Conservation (phyloP, 805 yeast species). For the Candida ipomoeae region DNA sequence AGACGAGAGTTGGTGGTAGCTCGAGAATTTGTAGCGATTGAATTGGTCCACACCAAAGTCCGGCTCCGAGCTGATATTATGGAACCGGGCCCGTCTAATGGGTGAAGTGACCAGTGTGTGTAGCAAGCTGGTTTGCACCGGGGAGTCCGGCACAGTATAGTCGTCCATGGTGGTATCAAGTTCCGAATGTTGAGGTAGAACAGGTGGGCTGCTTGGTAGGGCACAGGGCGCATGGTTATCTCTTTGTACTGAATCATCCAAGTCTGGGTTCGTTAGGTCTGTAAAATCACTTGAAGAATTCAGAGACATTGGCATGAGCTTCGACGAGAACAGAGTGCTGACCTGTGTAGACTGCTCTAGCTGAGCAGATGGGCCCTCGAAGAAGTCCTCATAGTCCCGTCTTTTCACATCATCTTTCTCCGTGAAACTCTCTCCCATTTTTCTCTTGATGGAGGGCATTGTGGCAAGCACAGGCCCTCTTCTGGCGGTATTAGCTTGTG, state of each 20-base stretch:
- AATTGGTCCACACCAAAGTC: slow-evolving; percentile 52
- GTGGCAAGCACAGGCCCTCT: slow-evolving; percentile 20
- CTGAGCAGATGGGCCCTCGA: neutral
- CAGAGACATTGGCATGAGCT: neutral
- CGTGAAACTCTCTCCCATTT: slow-evolving; percentile 41
- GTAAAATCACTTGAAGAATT: neutral
- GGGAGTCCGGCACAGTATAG: slow-evolving; percentile 27
- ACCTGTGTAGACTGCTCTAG: neutral
- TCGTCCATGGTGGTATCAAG: slow-evolving; percentile 26
- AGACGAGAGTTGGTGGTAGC: slow-evolving; percentile 27
- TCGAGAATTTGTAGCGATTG: slow-evolving; percentile 33
- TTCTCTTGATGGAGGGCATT: slow-evolving; percentile 35
- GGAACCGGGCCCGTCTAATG: neutral
- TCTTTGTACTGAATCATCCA: neutral
- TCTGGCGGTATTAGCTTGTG: slow-evolving; percentile 11
- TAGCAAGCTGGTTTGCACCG: slow-evolving; percentile 13
- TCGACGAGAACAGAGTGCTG: neutral
- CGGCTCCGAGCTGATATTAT: slow-evolving; percentile 30
- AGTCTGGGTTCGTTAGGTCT: slow-evolving; percentile 9
- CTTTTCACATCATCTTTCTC: slow-evolving; percentile 40
- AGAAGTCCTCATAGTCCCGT: slow-evolving; percentile 20
- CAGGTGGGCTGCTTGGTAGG: slow-evolving; percentile 39
- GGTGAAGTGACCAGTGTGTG: slow-evolving; percentile 7
- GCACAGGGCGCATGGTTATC: neutral
- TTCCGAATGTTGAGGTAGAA: slow-evolving; percentile 30